A percentile compares a stretch with the other conserved stretches of the same genome.
These are phyloP conservation scores for Solanum etuberosum DNA, from an alignment of 257 asterid genomes.

Conservation along the genomic window DNA sequence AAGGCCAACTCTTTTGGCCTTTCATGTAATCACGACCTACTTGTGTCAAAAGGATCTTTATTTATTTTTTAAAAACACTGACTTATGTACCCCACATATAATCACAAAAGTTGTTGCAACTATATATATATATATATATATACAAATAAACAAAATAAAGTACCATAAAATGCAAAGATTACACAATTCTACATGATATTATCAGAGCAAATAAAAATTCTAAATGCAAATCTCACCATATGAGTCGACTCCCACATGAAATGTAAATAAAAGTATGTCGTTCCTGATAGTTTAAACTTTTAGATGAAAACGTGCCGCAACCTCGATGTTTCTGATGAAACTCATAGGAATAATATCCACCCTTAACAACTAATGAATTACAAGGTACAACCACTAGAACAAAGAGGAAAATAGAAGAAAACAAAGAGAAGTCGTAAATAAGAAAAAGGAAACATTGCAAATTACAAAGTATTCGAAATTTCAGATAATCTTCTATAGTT, in stretches of 20 bases:
- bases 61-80: too few species aligned
- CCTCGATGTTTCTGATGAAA: neutral
- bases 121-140: too few species aligned
- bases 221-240: neutral
- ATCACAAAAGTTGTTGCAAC: too few species aligned
- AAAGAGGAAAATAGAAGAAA: neutral
- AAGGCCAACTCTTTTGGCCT: neutral
- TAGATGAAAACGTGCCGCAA: neutral
- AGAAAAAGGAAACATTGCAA: neutral
- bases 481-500: conserved; percentile 27
- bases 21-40: neutral
- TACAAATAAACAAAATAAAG: too few species aligned
- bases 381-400: neutral
- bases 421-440: neutral
- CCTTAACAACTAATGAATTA: neutral
- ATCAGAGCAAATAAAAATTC: neutral
- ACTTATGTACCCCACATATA: neutral
- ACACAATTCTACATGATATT: neutral
- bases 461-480: conserved; percentile 7
- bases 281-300: neutral
- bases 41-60: neutral
- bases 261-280: neutral
- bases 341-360: neutral
- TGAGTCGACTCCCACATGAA: neutral
- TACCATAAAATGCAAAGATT: neutral